These are phyloP conservation scores for Paraphaeosphaeria minitans DNA, from an alignment of 2,329 filamentous ascomycete species.

Conservation along the genomic window DNA sequence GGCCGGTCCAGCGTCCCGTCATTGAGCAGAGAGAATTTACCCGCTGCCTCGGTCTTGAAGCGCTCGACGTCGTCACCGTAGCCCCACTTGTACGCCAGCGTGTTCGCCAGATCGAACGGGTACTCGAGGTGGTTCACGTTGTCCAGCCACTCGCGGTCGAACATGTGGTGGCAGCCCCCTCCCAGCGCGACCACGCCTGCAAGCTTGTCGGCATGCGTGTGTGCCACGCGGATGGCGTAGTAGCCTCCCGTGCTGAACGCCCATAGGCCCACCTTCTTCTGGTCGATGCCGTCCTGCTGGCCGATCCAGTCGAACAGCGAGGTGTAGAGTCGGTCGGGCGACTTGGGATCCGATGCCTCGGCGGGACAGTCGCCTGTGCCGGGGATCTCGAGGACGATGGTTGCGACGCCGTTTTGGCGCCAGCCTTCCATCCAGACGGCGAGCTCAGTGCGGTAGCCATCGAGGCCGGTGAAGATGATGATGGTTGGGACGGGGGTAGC, in stretches of 20 bases:
- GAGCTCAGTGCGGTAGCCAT: slow-evolving; percentile 64
- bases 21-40: slow-evolving; percentile 60
- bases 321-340: slow-evolving; percentile 60
- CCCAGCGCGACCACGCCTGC: slow-evolving; percentile 60
- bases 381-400: slow-evolving; percentile 61
- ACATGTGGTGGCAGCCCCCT: slow-evolving; percentile 63
- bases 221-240: slow-evolving; percentile 62
- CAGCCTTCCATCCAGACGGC: slow-evolving; percentile 58
- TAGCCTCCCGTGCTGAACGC: slow-evolving; percentile 64
- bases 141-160: slow-evolving; percentile 60
- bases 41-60: slow-evolving; percentile 55
- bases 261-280: slow-evolving; percentile 58
- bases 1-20: slow-evolving; percentile 60
- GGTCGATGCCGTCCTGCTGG: slow-evolving; percentile 54
- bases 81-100: slow-evolving; percentile 56
- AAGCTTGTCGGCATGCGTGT: slow-evolving; percentile 60
- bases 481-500: slow-evolving; percentile 57
- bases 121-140: slow-evolving; percentile 63
- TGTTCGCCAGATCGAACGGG: slow-evolving; percentile 61
- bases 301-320: slow-evolving; percentile 62
- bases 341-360: slow-evolving; percentile 50
- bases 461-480: slow-evolving; percentile 63
- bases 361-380: slow-evolving; percentile 64
- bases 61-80: slow-evolving; percentile 43
- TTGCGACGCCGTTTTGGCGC: slow-evolving; percentile 56